Evolutionary conservation across 208 protist species (phyloP).

Genomic region (Trypanosoma congolense): DNA sequence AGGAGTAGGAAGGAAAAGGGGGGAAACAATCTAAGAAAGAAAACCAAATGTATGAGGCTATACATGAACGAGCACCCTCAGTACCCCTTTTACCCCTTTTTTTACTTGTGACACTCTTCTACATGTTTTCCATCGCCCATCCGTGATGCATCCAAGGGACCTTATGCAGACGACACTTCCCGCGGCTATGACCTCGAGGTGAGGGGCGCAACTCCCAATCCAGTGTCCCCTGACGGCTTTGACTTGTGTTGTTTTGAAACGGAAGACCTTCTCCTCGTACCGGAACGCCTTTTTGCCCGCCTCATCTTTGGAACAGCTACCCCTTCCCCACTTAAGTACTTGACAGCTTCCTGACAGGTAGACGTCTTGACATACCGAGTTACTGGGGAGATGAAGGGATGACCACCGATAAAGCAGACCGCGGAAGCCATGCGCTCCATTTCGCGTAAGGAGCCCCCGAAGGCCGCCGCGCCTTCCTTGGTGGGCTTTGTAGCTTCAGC

Average conservation of each 20-base stretch:
- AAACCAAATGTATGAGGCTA: background rate
- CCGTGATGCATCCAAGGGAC: too few relatives aligned
- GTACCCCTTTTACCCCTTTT: too few relatives aligned
- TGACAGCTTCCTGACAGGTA: constrained; percentile 32
- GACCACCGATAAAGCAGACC: constrained; percentile 39
- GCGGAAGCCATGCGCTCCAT: constrained; percentile 22
- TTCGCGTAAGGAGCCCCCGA: constrained; percentile 2
- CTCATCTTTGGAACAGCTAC: background rate
- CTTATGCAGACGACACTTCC: background rate
- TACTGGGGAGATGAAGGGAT: constrained; percentile 42
- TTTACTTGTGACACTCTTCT: too few relatives aligned
- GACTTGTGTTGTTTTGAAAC: background rate
- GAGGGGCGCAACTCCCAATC: background rate
- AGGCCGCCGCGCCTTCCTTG: background rate
- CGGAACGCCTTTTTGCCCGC: background rate
- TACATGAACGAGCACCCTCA: background rate
- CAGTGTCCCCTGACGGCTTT: background rate
- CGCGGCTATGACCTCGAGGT: background rate
- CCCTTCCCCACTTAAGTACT: constrained; percentile 11
- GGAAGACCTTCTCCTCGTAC: background rate
- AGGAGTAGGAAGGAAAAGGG: background rate
- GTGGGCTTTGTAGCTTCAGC: background rate
- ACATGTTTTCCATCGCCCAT: too few relatives aligned
- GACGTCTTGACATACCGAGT: constrained; percentile 62
- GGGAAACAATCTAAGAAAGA: constrained; percentile 1